Percentiles rank a stretch among this genome's conserved stretches.
These are phyloP conservation scores for Verbascum thapsus DNA, from an alignment of 257 asterid species.

Conservation along the genomic window DNA sequence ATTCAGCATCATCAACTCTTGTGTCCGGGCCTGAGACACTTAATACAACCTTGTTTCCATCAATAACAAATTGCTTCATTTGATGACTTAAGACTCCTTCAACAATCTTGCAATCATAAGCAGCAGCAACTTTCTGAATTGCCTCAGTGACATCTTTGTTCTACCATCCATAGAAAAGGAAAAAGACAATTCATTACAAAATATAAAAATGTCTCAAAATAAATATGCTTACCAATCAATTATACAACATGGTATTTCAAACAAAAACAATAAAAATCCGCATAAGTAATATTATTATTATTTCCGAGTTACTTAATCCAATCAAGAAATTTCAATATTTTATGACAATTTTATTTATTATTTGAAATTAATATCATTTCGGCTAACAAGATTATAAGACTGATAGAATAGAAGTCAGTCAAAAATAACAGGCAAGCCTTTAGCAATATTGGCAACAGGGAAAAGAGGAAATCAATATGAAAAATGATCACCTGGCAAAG, in stretches of 20 bases:
- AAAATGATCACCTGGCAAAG: conserved; percentile 46
- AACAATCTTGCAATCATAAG: conserved; percentile 79
- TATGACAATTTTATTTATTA: too few species aligned
- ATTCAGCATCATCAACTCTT: conserved; percentile 91
- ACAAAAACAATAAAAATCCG: neutral
- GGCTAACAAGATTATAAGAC: conserved; percentile 25
- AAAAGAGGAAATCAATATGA: conserved; percentile 35
- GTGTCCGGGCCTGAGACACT: conserved; percentile 73
- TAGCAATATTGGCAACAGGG: conserved; percentile 46
- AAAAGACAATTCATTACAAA: neutral
- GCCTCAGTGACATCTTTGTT: conserved; percentile 83
- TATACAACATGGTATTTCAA: neutral
- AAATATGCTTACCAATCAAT: neutral
- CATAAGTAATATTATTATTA: neutral
- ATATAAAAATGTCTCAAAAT: too few species aligned
- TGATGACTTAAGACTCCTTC: conserved; percentile 92
- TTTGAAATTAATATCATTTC: conserved; percentile 18
- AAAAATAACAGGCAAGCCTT: conserved; percentile 15
- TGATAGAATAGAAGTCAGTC: conserved; percentile 17
- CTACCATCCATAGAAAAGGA: conserved; percentile 34
- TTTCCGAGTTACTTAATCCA: too few species aligned
- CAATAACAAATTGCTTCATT: conserved; percentile 83
- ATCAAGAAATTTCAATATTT: too few species aligned
- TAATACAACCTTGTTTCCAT: conserved; percentile 91
- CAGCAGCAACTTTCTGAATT: conserved; percentile 89